Evolutionary conservation across 371 early-diverging fungal genomes (phyloP).

Genomic region (Mortierella sp.): DNA sequence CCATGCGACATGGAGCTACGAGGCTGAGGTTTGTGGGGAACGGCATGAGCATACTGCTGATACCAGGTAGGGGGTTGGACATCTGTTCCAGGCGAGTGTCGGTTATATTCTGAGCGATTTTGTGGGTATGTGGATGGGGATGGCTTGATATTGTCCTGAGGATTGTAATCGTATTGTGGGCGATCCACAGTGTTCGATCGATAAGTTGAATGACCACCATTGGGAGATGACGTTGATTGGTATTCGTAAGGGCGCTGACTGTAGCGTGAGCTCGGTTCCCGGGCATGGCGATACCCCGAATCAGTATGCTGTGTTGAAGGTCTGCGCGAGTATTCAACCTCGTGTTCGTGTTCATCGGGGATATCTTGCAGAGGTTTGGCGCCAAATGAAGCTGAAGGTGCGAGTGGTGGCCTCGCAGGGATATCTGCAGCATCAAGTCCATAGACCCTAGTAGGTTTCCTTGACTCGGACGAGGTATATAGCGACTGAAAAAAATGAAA

Average conservation of each 20-base stretch:
- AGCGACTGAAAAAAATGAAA: slow-evolving; percentile 4
- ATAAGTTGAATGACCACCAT: slow-evolving; percentile 8
- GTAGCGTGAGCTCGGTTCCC: slow-evolving; percentile 3
- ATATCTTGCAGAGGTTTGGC: slow-evolving; percentile 29
- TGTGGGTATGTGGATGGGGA: slow-evolving; percentile 11
- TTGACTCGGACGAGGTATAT: slow-evolving; percentile 9
- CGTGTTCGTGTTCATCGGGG: slow-evolving; percentile 16
- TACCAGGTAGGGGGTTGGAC: slow-evolving; percentile 46
- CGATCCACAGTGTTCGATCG: slow-evolving; percentile 4
- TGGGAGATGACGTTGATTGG: slow-evolving; percentile 7
- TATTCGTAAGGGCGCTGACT: slow-evolving; percentile 12
- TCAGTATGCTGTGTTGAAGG: slow-evolving; percentile 5
- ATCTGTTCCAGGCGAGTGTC: slow-evolving; percentile 25
- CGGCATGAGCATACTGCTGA: slow-evolving; percentile 41
- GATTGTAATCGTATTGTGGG: slow-evolving; percentile 11
- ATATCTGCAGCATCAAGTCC: slow-evolving; percentile 49
- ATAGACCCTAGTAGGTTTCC: slow-evolving; percentile 36
- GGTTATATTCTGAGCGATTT: slow-evolving; percentile 9
- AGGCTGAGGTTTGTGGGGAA: slow-evolving; percentile 22
- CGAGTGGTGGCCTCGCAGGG: slow-evolving; percentile 19
- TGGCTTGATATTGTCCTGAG: slow-evolving; percentile 6
- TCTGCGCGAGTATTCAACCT: slow-evolving; percentile 17
- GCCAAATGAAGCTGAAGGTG: slow-evolving; percentile 22
- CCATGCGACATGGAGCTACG: slow-evolving; percentile 24
- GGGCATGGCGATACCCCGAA: not conserved